Evolutionary conservation across 768 basidiomycete genomes (phyloP).

Genomic region (Podaxis rugospora): DNA sequence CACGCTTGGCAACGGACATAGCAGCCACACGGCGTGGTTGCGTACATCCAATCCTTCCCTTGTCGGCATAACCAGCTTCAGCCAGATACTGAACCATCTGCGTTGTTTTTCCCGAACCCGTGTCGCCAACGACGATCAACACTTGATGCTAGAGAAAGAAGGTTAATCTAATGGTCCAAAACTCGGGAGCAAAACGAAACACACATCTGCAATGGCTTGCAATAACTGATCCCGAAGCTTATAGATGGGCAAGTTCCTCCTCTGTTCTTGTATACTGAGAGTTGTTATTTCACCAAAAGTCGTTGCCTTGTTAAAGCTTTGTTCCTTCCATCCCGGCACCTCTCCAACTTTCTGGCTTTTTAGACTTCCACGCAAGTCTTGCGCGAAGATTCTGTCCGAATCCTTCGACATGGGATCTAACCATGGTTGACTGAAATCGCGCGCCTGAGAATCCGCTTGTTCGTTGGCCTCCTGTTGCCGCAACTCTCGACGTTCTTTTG

Average conservation of each 20-base stretch:
- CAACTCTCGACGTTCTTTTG: slow-evolving; percentile 92
- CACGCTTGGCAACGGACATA: slow-evolving; percentile 98
- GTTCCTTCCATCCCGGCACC: slow-evolving; percentile 87
- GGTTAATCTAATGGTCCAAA: slow-evolving; percentile 11
- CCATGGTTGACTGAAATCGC: slow-evolving; percentile 96
- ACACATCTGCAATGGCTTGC: slow-evolving; percentile 87
- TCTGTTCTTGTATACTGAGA: slow-evolving; percentile 90
- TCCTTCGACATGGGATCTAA: slow-evolving; percentile 95
- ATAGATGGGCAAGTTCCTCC: slow-evolving; percentile 88
- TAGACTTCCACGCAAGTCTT: slow-evolving; percentile 80
- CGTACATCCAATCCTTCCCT: slow-evolving; percentile 90
- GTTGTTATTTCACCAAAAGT: slow-evolving; percentile 92
- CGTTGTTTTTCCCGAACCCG: slow-evolving; percentile 98
- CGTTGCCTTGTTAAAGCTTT: slow-evolving; percentile 91
- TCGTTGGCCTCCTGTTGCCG: slow-evolving; percentile 95
- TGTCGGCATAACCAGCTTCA: slow-evolving; percentile 89
- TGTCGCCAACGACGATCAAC: slow-evolving; percentile 97
- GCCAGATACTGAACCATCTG: slow-evolving; percentile 99
- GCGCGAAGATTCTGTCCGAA: slow-evolving; percentile 84
- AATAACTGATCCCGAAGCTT: slow-evolving; percentile 89
- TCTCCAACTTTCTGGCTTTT: slow-evolving; percentile 82
- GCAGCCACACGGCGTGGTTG: slow-evolving; percentile 99
- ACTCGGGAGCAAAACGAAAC: slow-evolving; percentile 2
- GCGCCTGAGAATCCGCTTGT: slow-evolving; percentile 87
- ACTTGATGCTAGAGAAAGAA: slow-evolving; percentile 73